These are phyloP conservation scores for Trifolium fragiferum DNA, from an alignment of 306 rosid species.

Conservation along the genomic window DNA sequence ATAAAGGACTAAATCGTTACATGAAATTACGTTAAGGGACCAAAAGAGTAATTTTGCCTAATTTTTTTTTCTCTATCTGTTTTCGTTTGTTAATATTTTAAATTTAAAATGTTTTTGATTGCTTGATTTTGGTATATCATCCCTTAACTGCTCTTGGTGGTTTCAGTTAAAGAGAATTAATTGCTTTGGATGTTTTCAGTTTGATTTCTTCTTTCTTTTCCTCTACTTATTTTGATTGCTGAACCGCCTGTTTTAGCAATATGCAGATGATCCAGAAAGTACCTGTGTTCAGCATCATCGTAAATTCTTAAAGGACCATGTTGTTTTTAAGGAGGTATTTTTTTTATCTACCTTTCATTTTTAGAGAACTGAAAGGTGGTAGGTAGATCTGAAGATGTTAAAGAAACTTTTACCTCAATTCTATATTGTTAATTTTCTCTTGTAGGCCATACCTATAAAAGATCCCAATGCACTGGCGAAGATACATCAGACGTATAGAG, in stretches of 20 bases:
- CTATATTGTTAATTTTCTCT: slow-evolving; percentile 31
- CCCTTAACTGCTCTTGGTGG: slow-evolving; percentile 6
- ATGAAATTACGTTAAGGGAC: no score
- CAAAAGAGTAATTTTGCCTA: no score
- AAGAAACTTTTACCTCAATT: background rate
- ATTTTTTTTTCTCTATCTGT: background rate
- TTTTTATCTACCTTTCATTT: slow-evolving; percentile 16
- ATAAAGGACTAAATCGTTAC: no score
- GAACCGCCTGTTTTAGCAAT: slow-evolving; percentile 34
- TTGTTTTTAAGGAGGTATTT: slow-evolving; percentile 91
- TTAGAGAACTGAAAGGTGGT: slow-evolving; percentile 20
- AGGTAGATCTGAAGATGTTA: slow-evolving; percentile 22
- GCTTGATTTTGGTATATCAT: slow-evolving; percentile 9
- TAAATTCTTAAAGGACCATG: slow-evolving; percentile 81
- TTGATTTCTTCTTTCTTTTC: slow-evolving; percentile 28
- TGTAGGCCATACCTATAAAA: slow-evolving; percentile 92
- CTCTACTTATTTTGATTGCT: slow-evolving; percentile 30
- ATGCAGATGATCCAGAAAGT: slow-evolving; percentile 90
- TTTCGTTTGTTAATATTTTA: background rate
- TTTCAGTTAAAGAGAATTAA: slow-evolving; percentile 15
- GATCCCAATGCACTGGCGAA: slow-evolving; percentile 75
- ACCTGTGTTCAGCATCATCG: slow-evolving; percentile 74
- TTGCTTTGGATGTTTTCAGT: slow-evolving; percentile 31
- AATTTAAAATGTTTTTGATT: background rate
- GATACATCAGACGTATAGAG: slow-evolving; percentile 96